phyloP scores from a whole-genome alignment of 1,139 yeast genomes.

The Sugiyamaella neomexicana region DNA sequence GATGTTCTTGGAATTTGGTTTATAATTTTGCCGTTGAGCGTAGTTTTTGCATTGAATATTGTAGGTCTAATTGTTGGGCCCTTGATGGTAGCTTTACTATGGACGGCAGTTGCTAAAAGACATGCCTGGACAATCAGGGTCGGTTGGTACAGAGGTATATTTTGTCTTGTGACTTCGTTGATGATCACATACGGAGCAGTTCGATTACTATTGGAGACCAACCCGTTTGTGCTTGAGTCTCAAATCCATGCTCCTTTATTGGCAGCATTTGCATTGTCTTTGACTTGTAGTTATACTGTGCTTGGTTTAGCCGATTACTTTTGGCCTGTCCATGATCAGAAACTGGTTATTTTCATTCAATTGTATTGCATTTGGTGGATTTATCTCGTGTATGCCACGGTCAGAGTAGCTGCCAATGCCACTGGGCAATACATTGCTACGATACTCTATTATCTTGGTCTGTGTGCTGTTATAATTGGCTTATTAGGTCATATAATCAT shows the following conservation, averaged over 20 bases:
- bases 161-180: conserved; percentile 51
- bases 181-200: conserved; percentile 44
- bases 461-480: conserved; percentile 58
- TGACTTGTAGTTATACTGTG: conserved; percentile 56
- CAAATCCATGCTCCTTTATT: conserved; percentile 53
- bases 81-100: conserved; percentile 49
- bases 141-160: conserved; percentile 58
- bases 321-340: conserved; percentile 69
- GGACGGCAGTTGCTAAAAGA: conserved; percentile 49
- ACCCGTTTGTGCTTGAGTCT: conserved; percentile 62
- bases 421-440: conserved; percentile 63
- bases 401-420: conserved; percentile 47
- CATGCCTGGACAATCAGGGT: conserved; percentile 33
- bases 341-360: conserved; percentile 63
- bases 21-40: conserved; percentile 53
- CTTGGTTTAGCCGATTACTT: conserved; percentile 53
- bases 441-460: conserved; percentile 52
- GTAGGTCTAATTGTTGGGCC: conserved; percentile 57
- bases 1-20: conserved; percentile 60
- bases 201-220: conserved; percentile 43
- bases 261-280: conserved; percentile 47
- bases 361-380: conserved; percentile 59
- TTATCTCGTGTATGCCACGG: conserved; percentile 51
- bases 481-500: conserved; percentile 44
- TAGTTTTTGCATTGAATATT: conserved; percentile 51